Base-by-base conservation (phyloP, 176 grass and related monocot genomes). In the Oryza longistaminata region DNA sequence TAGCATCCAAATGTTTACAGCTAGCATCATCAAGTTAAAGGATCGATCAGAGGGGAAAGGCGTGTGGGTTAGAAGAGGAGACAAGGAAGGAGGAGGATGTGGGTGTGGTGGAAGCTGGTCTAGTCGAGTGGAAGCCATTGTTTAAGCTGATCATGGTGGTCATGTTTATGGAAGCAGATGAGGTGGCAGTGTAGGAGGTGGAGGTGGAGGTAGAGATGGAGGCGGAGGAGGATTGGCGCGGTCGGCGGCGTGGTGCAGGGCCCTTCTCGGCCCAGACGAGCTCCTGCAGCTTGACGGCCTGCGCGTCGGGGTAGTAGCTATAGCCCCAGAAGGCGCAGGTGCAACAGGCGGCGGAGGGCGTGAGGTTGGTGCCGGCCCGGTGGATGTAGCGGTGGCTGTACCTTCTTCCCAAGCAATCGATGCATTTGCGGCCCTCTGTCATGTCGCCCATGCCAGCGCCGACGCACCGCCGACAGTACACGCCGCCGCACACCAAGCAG, bases 311-410 rank as follows among this genome's bases (percentile, higher is more conserved):
- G 21, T 75, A 75, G 61, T 55, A 77, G n/a, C n/a, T n/a, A n/a
- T n/a, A n/a, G 0, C 76, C 67, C 84, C 53, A 72, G 42, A 86
- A 73, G 71, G 75, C 66, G 71, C 75, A 88, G 35, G 42, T 68
- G 50, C 83, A 66, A 68, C 81, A 73, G 45, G 55, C 6, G 75
- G 67, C 6, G 75, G 67, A 71, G 11, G 22, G 5, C 6, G 39
- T 40, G 39, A 40, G 39, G 39, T 24, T 71, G 25, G 76, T 66
- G 13, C 86, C 92, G 35, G 92, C 92, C 15, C 72, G 82, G 66
- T 89, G 76, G 66, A 94, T 94, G 49, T 94, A 94, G 77, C 89
- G 77, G 79, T 91, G 87, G 85, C 92, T 94, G 70, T 80, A 94
- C 64, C 87, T 82, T 40, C 39, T 7, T 5, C 92, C 89, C 11